Conservation (phyloP, 352 stramenopile genomes). For the Saprolegnia diclina region DNA sequence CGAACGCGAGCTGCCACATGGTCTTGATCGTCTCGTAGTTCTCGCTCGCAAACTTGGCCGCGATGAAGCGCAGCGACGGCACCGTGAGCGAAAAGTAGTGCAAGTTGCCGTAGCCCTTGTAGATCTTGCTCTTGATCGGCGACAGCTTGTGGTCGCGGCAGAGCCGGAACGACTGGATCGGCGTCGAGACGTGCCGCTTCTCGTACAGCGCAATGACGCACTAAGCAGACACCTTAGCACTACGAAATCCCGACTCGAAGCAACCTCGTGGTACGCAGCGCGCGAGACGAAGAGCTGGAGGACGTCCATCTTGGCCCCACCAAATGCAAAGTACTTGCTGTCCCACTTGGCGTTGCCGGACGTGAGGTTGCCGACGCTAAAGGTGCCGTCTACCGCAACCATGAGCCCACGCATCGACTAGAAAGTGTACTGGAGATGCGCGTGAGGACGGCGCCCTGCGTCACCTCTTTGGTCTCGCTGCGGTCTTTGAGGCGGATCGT, state of each 20-base stretch:
- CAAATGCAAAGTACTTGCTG: constrained; percentile 78
- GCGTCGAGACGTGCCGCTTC: constrained; percentile 70
- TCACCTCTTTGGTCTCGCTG: constrained; percentile 57
- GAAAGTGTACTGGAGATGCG: constrained; percentile 64
- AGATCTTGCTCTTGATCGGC: constrained; percentile 83
- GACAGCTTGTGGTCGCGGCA: constrained; percentile 81
- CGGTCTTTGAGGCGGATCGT: constrained; percentile 67
- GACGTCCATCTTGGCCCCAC: constrained; percentile 72
- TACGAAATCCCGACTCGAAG: neutral
- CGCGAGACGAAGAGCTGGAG: constrained; percentile 80
- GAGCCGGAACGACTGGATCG: constrained; percentile 79
- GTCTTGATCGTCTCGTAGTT: constrained; percentile 79
- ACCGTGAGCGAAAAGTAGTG: constrained; percentile 81
- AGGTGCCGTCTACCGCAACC: constrained; percentile 55
- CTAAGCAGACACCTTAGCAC: constrained; percentile 30
- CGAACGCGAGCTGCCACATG: constrained; percentile 74
- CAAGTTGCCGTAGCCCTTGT: constrained; percentile 80
- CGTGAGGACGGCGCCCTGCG: constrained; percentile 61
- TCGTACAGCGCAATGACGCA: constrained; percentile 82
- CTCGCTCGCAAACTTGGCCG: constrained; percentile 77
- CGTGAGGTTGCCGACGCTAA: constrained; percentile 76
- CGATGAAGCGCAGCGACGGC: constrained; percentile 71
- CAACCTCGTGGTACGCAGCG: constrained; percentile 72
- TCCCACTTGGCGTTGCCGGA: constrained; percentile 69
- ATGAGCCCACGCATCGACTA: constrained; percentile 11